Evolutionary conservation across 2,329 filamentous ascomycete species (phyloP).

Genomic region (Trichoderma harzianum): DNA sequence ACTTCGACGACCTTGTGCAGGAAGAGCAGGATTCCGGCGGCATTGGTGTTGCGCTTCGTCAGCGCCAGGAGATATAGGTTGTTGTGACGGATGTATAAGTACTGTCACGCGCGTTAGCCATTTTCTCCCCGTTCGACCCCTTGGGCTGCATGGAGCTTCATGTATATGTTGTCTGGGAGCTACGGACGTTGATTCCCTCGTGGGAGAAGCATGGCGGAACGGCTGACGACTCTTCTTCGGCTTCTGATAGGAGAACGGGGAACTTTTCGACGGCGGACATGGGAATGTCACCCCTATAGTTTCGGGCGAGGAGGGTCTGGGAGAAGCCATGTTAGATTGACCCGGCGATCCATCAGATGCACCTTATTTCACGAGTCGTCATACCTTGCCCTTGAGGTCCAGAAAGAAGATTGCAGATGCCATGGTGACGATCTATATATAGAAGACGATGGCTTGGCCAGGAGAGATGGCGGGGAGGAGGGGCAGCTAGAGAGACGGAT

Average conservation of each 20-base stretch:
- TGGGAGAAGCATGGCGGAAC: conserved; percentile 97
- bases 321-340: background rate
- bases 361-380: background rate
- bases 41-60: conserved; percentile 98
- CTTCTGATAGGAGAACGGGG: conserved; percentile 90
- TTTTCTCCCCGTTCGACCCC: background rate
- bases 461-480: conserved; percentile 23
- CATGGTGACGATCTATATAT: conserved; percentile 55
- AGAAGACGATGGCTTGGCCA: conserved; percentile 26
- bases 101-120: conserved; percentile 49
- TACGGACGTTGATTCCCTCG: conserved; percentile 91
- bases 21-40: conserved; percentile 96
- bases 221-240: conserved; percentile 97
- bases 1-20: conserved; percentile 98
- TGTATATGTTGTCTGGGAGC: conserved; percentile 2
- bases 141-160: background rate
- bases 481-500: conserved; percentile 26
- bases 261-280: conserved; percentile 99
- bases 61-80: conserved; percentile 97
- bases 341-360: background rate
- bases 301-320: conserved; percentile 94
- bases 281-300: conserved; percentile 97
- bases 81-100: conserved; percentile 98
- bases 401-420: conserved; percentile 98
- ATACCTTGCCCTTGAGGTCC: conserved; percentile 98